phyloP scores from a whole-genome alignment of 164 flowering plant species.

The Berberis vulgaris region DNA sequence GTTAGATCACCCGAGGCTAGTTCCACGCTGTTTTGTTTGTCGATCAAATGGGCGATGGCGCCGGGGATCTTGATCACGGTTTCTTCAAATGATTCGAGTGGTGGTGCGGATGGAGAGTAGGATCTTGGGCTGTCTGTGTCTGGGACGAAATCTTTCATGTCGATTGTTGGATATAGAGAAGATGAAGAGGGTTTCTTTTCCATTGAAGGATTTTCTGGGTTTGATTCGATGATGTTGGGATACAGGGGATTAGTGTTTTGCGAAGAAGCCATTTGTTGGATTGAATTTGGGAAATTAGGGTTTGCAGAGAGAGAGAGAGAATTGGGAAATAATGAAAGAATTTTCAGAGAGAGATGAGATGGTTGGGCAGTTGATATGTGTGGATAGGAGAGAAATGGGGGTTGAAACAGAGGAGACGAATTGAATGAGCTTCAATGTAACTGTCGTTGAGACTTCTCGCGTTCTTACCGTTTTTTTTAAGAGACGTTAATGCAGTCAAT shows the following conservation, averaged over 20 bases:
- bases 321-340: neutral
- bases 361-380: too few relatives aligned
- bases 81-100: constrained; percentile 46
- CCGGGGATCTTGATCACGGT: constrained; percentile 52
- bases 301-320: constrained; percentile 6
- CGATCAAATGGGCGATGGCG: constrained; percentile 68
- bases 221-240: neutral
- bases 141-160: constrained; percentile 39
- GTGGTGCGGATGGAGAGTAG: constrained; percentile 10
- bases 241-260: neutral
- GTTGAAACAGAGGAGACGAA: too few relatives aligned
- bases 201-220: neutral
- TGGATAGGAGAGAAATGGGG: too few relatives aligned
- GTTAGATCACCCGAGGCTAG: constrained; percentile 65
- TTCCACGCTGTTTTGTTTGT: constrained; percentile 60
- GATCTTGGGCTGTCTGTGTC: constrained; percentile 13
- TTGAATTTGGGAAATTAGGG: too few relatives aligned
- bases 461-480: too few relatives aligned
- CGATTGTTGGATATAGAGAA: constrained; percentile 29
- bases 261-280: neutral
- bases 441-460: too few relatives aligned
- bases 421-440: too few relatives aligned
- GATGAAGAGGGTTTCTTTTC: constrained; percentile 8
- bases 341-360: neutral
- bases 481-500: too few relatives aligned